Base-by-base conservation (phyloP, 768 basidiomycete genomes). In the Pleurotus pulmonarius region DNA sequence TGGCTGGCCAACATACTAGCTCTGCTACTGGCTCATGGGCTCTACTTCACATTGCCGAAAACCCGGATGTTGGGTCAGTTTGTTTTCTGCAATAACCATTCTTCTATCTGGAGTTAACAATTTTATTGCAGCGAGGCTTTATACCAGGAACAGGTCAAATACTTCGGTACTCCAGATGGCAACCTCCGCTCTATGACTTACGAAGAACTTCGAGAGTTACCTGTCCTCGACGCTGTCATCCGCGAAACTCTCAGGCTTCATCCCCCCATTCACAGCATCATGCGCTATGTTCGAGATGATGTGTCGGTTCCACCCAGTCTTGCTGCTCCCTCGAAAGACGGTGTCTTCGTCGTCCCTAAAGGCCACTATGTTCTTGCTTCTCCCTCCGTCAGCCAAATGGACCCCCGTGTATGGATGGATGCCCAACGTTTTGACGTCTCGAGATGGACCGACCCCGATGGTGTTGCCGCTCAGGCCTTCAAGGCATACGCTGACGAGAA, bases 1-100 rank as follows among this genome's bases (percentile, higher is more conserved):
- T 99, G 97, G 97, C 97, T 44, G 97, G 97, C 39, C 97, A 99
- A 74, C 97, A 99, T 73, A 99, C 97, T 0, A 92, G 90, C 63
- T 97, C 97, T 12, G 88, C 97, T 2, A 88, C 92, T 18, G 86
- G 86, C 29, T 88, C 94, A 8, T 99, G 97, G 97, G 69, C 87
- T 13, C 77, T 98, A 39, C 82, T 98, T 43, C 93, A 97, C 65
- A 69, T 98, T 26, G 96, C 94, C 25, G 75, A 83, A 60, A 81
- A 86, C 46, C 82, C 81, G 1, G 84, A 90, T 22, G 64, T 95
- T 59, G 85, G 83, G 92, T 94, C 67, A 64, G 88, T 81, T 18
- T 41, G 18, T 39, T 2, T 5, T 12, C n/a, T 49, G 5, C 25
- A 48, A 5, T 24, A 15, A n/a, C 44, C 58, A 26, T 25, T 46